Evolutionary conservation across 1,284 basidiomycete genomes (phyloP), one percentile per base, ranked within the genome.

Genomic region (Ceratobasidium sp.): DNA sequence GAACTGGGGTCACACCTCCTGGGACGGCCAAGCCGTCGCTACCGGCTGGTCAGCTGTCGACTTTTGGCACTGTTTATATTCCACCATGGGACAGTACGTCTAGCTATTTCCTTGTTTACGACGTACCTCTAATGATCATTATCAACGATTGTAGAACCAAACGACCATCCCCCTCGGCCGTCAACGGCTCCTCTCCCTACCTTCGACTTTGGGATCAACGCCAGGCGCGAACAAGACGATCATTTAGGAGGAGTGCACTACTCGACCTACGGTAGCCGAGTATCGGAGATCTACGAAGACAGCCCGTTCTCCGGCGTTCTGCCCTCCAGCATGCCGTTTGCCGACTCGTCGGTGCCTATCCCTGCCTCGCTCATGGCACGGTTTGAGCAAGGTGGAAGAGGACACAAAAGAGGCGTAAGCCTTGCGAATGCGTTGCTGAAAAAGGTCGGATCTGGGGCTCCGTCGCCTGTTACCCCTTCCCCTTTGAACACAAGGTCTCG

Each of bases 21-120:
- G 41, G 43, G 8, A 43, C 58, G 6, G 39, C 39, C 4, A 55
- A 57, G 39, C 39, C 65, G 41, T 3, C 21, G 14, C 3, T 52
- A 16, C 65, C 39, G 21, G 41, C 16, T 16, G 41, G 53, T 9
- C 65, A 69, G 53, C 53, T 69, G n/a, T 69, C 65, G 28, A 69
- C 65, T 21, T 69, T 69, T 57, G 52, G 65, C 41, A 69, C 65
- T 10, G 52, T 58, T 1, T 69, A 69, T 32, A 28, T 57, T 69
- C 52, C 65, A 2, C 3, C 39, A 1, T 46, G 32, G 41, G 53
- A 58, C 8, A 32, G 65, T 69, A n/a, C 12, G 65, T 69, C 41
- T 21, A 1, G n/a, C n/a, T n/a, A n/a, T n/a, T n/a, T n/a, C n/a
- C n/a, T n/a, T n/a, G n/a, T n/a, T n/a, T n/a, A n/a, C n/a, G n/a